Evolutionary conservation across 2,329 filamentous ascomycete species (phyloP), one percentile per base, ranked within the genome.

Genomic region (Neonectria coccinea): DNA sequence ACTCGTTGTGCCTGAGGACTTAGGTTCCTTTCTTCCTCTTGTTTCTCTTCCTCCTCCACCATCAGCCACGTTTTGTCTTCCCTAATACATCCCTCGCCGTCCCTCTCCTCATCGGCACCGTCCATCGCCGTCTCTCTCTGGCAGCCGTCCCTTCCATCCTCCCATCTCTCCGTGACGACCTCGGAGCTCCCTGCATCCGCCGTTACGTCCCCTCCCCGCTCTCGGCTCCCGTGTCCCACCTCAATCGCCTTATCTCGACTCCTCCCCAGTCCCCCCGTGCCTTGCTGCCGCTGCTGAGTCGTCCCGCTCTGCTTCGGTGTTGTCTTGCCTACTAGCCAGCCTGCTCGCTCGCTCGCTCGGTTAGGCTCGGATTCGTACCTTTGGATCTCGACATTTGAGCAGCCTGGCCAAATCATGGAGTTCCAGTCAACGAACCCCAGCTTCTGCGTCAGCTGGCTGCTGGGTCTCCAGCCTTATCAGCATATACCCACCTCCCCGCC

Each of bases 381-480:
- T 18, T 68, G 56, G 67, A 64, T 66, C 60, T 61, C 67, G 59
- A 64, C 65, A 55, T 66, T 64, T 67, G 58, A 73, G 64, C 65
- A 59, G 73, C 66, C 66, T 63, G 54, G 62, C 62, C 64, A 67
- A 62, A 70, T 68, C 60, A 74, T 72, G 72, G 69, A 74, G 59
- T 73, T 72, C 59, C 64, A 71, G 62, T 73, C 68, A 44, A 67
- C 67, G 42, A 68, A 73, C 56, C 67, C 72, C 63, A 73, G 64
- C 67, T 75, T 75, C 67, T 74, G 66, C 36, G 71, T 75, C 60
- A 74, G 71, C 66, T 75, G 73, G 73, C 65, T 75, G 36, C 65
- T 75, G 45, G 73, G 73, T 53, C 72, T 75, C 31, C 70, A 67
- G 63, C 68, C 72, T 56, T 65, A 62, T 56, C 61, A 64, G 48